Conservation (phyloP, 2,329 filamentous ascomycete genomes). For the Neonectria neomacrospora region DNA sequence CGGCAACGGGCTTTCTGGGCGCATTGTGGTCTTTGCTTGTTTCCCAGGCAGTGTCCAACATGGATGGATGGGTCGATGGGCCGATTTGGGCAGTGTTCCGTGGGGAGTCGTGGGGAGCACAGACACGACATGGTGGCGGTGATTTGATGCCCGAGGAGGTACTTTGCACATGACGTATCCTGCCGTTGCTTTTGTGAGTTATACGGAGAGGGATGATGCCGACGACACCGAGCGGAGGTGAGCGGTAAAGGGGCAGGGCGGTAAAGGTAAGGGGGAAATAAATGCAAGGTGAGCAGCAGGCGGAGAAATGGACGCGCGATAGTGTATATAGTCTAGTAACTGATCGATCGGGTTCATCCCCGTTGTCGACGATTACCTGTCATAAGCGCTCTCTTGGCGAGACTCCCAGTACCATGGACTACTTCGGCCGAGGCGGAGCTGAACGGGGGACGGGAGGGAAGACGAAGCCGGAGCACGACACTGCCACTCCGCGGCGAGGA, state of each 20-base stretch:
- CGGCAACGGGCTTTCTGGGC: slow-evolving; percentile 41
- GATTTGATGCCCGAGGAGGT: slow-evolving; percentile 19
- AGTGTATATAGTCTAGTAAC: background rate
- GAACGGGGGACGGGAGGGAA: background rate
- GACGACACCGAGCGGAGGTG: slow-evolving; percentile 27
- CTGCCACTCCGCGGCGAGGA: background rate
- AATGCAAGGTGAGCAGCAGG: background rate
- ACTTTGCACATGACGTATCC: slow-evolving; percentile 16
- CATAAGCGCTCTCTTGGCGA: background rate
- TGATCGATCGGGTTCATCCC: background rate
- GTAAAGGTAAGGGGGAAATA: background rate
- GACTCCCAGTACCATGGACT: background rate
- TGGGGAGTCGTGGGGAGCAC: slow-evolving; percentile 42
- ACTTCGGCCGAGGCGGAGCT: background rate
- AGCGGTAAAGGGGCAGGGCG: slow-evolving; percentile 12
- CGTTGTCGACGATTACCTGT: background rate
- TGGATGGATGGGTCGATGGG: slow-evolving; percentile 46
- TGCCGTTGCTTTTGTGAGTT: background rate
- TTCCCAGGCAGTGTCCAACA: slow-evolving; percentile 38
- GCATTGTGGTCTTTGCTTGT: slow-evolving; percentile 43
- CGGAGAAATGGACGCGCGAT: slow-evolving; percentile 5
- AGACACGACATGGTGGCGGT: slow-evolving; percentile 41
- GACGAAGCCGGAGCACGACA: background rate
- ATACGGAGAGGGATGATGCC: slow-evolving; percentile 12
- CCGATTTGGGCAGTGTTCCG: slow-evolving; percentile 31